A percentile compares a stretch with the other conserved stretches of the same genome.
Conservation (phyloP, 805 yeast species). For the Yarrowia hollandica region DNA sequence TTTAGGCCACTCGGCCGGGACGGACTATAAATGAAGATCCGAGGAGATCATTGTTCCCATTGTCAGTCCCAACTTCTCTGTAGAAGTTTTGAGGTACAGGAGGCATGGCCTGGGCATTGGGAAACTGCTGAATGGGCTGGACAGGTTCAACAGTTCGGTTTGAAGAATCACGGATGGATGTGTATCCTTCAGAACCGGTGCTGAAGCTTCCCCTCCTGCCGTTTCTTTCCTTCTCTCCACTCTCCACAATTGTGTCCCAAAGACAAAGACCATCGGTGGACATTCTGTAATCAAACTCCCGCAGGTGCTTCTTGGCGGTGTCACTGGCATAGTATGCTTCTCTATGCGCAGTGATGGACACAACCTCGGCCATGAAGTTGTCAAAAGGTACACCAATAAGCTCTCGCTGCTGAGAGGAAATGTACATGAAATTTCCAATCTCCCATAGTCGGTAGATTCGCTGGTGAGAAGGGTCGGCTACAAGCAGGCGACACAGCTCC, state of each 20-base stretch:
- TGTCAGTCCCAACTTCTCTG: background rate
- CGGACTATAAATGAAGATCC: background rate
- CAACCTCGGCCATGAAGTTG: constrained; percentile 18
- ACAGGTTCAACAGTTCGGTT: background rate
- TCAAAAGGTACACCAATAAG: constrained; percentile 19
- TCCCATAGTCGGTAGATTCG: constrained; percentile 20
- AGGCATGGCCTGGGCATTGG: background rate
- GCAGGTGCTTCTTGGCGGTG: background rate
- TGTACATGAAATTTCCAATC: constrained; percentile 19
- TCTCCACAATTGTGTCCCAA: constrained; percentile 10
- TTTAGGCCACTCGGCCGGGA: constrained; percentile 7
- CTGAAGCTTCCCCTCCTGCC: background rate
- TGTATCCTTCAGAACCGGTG: background rate
- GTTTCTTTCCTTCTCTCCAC: constrained; percentile 13
- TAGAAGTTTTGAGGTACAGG: background rate
- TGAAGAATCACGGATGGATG: background rate
- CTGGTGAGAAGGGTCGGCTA: background rate
- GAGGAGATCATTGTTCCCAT: background rate
- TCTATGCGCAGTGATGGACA: constrained; percentile 16
- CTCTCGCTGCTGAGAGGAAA: background rate
- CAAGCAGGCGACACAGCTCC: constrained; percentile 8
- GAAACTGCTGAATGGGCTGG: background rate
- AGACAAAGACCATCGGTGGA: background rate
- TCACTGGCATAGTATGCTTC: constrained; percentile 15
- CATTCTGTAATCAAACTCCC: background rate